Percentiles rank a stretch among this genome's conserved stretches.
Conservation (phyloP, 2,329 filamentous ascomycete genomes). For the Phaeosphaeriaceae sp. region DNA sequence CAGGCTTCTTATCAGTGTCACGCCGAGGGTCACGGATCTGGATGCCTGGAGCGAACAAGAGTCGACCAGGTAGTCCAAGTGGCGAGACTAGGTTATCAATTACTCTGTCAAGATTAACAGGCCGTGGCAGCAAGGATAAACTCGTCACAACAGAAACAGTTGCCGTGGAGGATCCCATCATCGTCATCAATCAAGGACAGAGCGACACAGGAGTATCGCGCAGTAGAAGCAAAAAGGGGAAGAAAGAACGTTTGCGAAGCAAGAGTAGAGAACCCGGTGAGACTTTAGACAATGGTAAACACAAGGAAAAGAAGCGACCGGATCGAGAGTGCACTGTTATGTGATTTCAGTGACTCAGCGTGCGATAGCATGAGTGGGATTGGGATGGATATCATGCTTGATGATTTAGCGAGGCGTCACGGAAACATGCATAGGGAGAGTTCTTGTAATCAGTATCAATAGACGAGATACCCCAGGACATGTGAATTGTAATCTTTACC, state of each 20-base stretch:
- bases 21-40: conserved; percentile 42
- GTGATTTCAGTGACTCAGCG: conserved; percentile 34
- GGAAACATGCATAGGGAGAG: conserved; percentile 11
- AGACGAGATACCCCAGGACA: conserved; percentile 32
- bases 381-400: conserved; percentile 3
- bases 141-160: conserved; percentile 33
- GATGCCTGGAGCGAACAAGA: conserved; percentile 43
- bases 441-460: conserved; percentile 9
- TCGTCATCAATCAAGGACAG: conserved; percentile 32
- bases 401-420: conserved; percentile 31
- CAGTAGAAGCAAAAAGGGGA: conserved; percentile 42
- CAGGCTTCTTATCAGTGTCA: conserved; percentile 40
- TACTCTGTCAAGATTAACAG: conserved; percentile 48
- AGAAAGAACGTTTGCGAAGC: conserved; percentile 44
- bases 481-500: no score
- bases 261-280: conserved; percentile 50
- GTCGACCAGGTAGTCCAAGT: conserved; percentile 51
- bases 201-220: conserved; percentile 28
- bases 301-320: conserved; percentile 41
- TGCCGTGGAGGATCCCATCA: conserved; percentile 32
- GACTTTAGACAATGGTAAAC: conserved; percentile 31
- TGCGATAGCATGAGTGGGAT: conserved; percentile 1
- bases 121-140: conserved; percentile 52
- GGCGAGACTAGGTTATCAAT: conserved; percentile 51
- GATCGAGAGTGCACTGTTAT: conserved; percentile 55